Percentiles rank a stretch among this genome's conserved stretches.
These are phyloP conservation scores for Aurifilum marmelostoma DNA, from an alignment of 2,329 filamentous ascomycete species.

Conservation along the genomic window DNA sequence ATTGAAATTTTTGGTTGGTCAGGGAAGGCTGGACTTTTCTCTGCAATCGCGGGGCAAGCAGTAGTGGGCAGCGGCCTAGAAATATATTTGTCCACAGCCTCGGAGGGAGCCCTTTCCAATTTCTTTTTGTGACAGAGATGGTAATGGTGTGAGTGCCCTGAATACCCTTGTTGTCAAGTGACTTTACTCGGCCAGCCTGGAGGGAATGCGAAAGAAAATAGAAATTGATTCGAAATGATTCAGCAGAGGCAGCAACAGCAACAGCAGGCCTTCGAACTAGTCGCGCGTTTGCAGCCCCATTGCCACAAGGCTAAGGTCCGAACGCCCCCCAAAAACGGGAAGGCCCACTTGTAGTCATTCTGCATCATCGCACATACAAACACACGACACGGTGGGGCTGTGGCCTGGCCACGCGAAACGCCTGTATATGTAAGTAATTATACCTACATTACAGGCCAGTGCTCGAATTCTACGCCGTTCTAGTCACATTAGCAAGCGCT, in stretches of 20 bases:
- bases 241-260: not conserved
- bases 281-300: conserved; percentile 2
- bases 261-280: not conserved
- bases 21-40: conserved; percentile 28
- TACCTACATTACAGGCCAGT: conserved; percentile 7
- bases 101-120: not conserved
- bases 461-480: conserved; percentile 12
- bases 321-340: conserved; percentile 23
- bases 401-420: not conserved
- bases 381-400: not conserved
- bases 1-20: conserved; percentile 26
- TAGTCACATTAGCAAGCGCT: not conserved
- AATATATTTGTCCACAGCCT: not conserved
- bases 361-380: conserved; percentile 24
- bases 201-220: not conserved
- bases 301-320: conserved; percentile 8
- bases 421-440: not conserved
- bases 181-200: not conserved
- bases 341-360: conserved; percentile 29
- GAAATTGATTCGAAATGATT: conserved; percentile 18
- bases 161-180: not conserved
- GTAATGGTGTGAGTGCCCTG: not conserved
- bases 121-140: not conserved
- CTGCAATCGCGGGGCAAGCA: conserved; percentile 30
- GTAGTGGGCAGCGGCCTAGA: conserved; percentile 3